Base-by-base conservation (phyloP, 2,329 filamentous ascomycete species). In the Sarocladiaceae sp. region DNA sequence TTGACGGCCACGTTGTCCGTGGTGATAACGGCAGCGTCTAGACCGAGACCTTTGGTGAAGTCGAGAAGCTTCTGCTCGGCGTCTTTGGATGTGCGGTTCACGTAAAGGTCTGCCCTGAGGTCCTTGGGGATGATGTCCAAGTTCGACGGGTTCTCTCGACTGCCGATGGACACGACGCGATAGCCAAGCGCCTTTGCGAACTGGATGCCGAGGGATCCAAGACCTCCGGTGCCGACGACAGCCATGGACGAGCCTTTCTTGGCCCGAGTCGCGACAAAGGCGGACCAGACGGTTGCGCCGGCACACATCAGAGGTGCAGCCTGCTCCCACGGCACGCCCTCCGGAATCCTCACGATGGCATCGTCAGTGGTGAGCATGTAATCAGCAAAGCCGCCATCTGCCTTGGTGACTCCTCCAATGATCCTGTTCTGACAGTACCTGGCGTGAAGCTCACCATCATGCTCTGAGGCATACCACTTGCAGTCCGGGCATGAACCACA, bases 131-230 rank as follows among this genome's bases (percentile, higher is more conserved):
- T 44, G 15, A 43, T 50, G n/a, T 51, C 53, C 19, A 55, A 46
- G 26, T 47, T 48, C 16, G 48, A 20, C 1, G 50, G 51, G 15
- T 42, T 31, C 2, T 50, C 41, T 16, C 44, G 39, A n/a, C 51
- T 58, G 33, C 60, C 58, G 6, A 57, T 47, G 12, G 56, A 55
- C 18, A 56, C 46, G 16, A 60, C 52, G 16, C 51, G 50, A 46
- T 51, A 52, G 12, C 58, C 58, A 31, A 58, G 40, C 20, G 51
- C 56, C 20, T 54, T 57, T 16, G 57, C 52, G 37, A 57, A 58
- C 41, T 58, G 53, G 13, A 56, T 41, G 3, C 51, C 54, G n/a
- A 59, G 29, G 3, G 54, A 46, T 7, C 54, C 54, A 5, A 59
- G 48, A 7, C 55, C 57, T 7, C 54, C 54, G 43, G 54, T 44